phyloP scores from a whole-genome alignment of 2,329 filamentous ascomycete species.

The Arthrobotrys entomopaga region DNA sequence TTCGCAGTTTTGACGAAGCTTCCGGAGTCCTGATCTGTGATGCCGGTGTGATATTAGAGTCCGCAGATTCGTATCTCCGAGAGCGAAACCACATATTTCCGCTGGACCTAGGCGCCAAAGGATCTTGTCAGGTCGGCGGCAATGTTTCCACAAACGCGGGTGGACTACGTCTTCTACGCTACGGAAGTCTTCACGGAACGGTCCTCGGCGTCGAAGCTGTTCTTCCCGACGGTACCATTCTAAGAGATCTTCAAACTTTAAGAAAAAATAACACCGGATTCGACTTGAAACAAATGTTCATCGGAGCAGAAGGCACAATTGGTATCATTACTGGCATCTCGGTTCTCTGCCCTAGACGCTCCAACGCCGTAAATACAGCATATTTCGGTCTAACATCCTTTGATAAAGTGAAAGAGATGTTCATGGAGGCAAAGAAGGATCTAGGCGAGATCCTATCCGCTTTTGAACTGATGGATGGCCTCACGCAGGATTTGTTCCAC shows the following conservation, averaged over 20 bases:
- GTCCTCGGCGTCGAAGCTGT: conserved; percentile 94
- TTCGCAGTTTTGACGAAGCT: conserved; percentile 90
- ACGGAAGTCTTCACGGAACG: conserved; percentile 92
- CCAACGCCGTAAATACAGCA: conserved; percentile 90
- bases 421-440: conserved; percentile 86
- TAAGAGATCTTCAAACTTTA: conserved; percentile 86
- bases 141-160: conserved; percentile 97
- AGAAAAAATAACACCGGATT: conserved; percentile 99
- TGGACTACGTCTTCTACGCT: conserved; percentile 85
- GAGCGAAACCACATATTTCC: conserved; percentile 90
- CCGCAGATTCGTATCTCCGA: conserved; percentile 84
- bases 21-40: conserved; percentile 91
- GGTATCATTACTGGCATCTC: conserved; percentile 92
- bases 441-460: conserved; percentile 95
- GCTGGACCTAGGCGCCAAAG: conserved; percentile 95
- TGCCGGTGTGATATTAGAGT: conserved; percentile 89
- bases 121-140: conserved; percentile 93
- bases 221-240: conserved; percentile 87
- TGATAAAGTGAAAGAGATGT: conserved; percentile 86
- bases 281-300: conserved; percentile 95
- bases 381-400: conserved; percentile 89
- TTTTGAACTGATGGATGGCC: conserved; percentile 95
- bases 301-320: conserved; percentile 93
- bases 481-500: conserved; percentile 80
- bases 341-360: conserved; percentile 86